These are phyloP conservation scores for Salmacisia buchloeana DNA, from an alignment of 1,284 basidiomycete genomes.

Conservation along the genomic window DNA sequence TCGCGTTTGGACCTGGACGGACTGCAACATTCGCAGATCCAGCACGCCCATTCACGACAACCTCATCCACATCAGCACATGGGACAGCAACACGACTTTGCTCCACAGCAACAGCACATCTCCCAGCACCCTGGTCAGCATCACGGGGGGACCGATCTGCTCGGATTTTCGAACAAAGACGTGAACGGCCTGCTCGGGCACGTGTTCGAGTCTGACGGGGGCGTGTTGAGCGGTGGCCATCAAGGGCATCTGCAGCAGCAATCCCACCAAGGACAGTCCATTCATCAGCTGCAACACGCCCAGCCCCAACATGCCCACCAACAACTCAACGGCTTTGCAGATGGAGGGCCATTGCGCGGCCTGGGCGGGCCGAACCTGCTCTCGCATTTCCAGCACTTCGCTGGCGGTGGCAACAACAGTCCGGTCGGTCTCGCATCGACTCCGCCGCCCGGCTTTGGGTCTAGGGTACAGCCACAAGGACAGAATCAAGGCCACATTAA, in stretches of 20 bases:
- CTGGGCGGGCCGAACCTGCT: conserved; percentile 22
- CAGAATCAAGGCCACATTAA: not conserved
- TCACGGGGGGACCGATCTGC: conserved; percentile 11
- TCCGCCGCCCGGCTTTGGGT: not conserved
- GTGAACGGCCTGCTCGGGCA: conserved; percentile 30
- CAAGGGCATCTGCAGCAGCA: conserved; percentile 14
- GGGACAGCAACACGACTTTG: not conserved
- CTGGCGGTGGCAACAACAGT: not conserved
- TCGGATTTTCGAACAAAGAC: conserved; percentile 22
- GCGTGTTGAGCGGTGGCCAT: conserved; percentile 5
- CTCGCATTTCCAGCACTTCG: conserved; percentile 13
- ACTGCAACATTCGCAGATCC: conserved; percentile 7
- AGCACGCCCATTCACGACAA: conserved; percentile 1
- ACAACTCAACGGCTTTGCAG: conserved; percentile 17
- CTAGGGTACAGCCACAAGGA: not conserved
- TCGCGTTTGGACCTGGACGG: conserved; percentile 11
- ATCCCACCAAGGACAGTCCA: too few species aligned
- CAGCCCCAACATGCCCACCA: too few species aligned
- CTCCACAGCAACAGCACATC: conserved; percentile 17
- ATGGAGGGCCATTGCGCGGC: conserved; percentile 17
- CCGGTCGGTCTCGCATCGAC: not conserved
- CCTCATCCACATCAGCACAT: not conserved
- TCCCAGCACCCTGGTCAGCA: conserved; percentile 23
- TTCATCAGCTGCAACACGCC: too few species aligned
- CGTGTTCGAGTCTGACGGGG: conserved; percentile 30